phyloP scores from a whole-genome alignment of 2,329 filamentous ascomycete genomes.

The Lachnellula cervina region DNA sequence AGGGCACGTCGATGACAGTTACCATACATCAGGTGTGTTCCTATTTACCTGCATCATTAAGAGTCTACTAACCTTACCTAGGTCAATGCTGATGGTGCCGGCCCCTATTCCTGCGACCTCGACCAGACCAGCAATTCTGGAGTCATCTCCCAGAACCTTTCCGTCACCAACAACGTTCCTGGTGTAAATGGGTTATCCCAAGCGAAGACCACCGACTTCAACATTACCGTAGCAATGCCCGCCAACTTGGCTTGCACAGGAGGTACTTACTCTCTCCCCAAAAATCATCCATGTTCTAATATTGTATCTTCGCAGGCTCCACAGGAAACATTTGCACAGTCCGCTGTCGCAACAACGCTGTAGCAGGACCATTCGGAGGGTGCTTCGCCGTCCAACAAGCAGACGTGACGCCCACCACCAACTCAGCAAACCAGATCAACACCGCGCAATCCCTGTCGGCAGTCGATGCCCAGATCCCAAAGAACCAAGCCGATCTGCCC shows the following conservation, averaged over 20 bases:
- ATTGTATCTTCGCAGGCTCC: conserved; percentile 35
- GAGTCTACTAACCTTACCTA: neutral
- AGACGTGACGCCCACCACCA: conserved; percentile 38
- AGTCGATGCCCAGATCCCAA: conserved; percentile 43
- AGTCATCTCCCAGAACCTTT: conserved; percentile 43
- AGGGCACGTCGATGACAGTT: conserved; percentile 43
- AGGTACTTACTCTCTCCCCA: conserved; percentile 34
- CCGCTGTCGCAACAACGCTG: conserved; percentile 53
- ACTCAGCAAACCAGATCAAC: conserved; percentile 41
- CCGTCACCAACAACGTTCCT: conserved; percentile 55
- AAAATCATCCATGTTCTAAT: neutral
- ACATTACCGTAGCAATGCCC: conserved; percentile 51
- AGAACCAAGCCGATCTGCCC: conserved; percentile 47
- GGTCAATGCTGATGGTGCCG: conserved; percentile 49
- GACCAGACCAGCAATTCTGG: conserved; percentile 41
- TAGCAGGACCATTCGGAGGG: conserved; percentile 52
- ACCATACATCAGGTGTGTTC: conserved; percentile 43
- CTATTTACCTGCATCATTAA: neutral
- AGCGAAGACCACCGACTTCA: conserved; percentile 49
- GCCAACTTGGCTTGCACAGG: conserved; percentile 44
- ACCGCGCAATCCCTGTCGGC: conserved; percentile 42
- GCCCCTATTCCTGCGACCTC: conserved; percentile 51
- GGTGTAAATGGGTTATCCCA: conserved; percentile 54
- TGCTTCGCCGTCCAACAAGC: conserved; percentile 55
- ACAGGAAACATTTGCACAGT: conserved; percentile 55